These are phyloP conservation scores for Erythrophleum fordii DNA, from an alignment of 306 rosid species.

Conservation along the genomic window DNA sequence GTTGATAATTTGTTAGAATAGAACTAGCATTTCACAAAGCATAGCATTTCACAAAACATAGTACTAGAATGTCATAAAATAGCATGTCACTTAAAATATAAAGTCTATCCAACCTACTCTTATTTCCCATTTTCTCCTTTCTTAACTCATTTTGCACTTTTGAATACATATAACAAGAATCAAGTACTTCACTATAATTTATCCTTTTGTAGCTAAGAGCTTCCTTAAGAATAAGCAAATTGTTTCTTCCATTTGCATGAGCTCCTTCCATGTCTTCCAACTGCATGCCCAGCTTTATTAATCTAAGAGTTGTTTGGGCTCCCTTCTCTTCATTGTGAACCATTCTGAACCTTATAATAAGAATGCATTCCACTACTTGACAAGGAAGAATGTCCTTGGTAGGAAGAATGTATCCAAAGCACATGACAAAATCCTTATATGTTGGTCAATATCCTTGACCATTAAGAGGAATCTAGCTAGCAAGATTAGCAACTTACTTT, in stretches of 20 bases:
- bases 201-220: conserved; percentile 77
- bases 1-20: conserved; percentile 26
- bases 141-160: conserved; percentile 77
- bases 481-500: conserved; percentile 86
- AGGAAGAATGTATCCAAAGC: conserved; percentile 83
- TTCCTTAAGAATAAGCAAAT: conserved; percentile 80
- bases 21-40: too few species aligned
- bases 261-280: conserved; percentile 90
- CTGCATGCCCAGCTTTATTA: conserved; percentile 89
- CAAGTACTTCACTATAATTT: conserved; percentile 70
- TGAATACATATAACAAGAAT: conserved; percentile 73
- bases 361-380: conserved; percentile 79
- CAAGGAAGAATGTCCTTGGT: conserved; percentile 82
- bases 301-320: conserved; percentile 55
- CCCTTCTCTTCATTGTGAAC: conserved; percentile 64
- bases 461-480: conserved; percentile 89
- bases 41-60: conserved; percentile 53
- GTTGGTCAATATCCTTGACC: conserved; percentile 97
- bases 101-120: conserved; percentile 65
- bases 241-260: conserved; percentile 76
- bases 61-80: conserved; percentile 53
- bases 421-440: conserved; percentile 75
- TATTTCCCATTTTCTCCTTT: conserved; percentile 85
- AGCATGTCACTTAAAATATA: conserved; percentile 49
- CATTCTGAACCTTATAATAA: conserved; percentile 80